phyloP scores from a whole-genome alignment of 2,329 filamentous ascomycete genomes.

The Fusarium zealandicum region DNA sequence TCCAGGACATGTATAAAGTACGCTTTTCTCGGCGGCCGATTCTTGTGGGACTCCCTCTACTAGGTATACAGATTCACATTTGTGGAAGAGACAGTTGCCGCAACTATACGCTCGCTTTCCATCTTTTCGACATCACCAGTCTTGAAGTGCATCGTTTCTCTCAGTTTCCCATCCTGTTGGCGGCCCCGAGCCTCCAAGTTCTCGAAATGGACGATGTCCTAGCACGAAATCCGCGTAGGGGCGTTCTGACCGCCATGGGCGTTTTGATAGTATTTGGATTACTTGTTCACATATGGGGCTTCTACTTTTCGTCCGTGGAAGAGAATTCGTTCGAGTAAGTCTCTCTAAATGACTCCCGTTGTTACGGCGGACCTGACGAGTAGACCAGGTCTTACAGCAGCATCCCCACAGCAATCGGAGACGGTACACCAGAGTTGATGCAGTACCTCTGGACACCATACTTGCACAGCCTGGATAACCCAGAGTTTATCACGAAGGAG shows the following conservation, averaged over 20 bases:
- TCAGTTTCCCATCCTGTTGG: too few relatives aligned
- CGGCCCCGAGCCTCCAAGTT: background rate
- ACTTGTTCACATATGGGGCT: background rate
- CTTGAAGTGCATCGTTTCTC: too few relatives aligned
- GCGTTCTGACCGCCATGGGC: background rate
- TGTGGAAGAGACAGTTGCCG: too few relatives aligned
- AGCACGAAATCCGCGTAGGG: background rate
- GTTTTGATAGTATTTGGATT: background rate
- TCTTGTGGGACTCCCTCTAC: too few relatives aligned
- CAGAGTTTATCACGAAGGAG: conserved; percentile 5
- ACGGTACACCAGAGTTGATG: background rate
- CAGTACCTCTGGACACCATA: background rate
- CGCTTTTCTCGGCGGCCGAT: too few relatives aligned
- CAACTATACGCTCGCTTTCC: too few relatives aligned
- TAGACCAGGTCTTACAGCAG: too few relatives aligned
- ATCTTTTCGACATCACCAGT: too few relatives aligned
- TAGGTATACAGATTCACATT: too few relatives aligned
- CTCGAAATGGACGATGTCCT: background rate
- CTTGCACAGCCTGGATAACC: background rate
- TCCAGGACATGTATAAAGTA: too few relatives aligned
- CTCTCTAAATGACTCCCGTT: background rate
- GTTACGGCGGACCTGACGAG: too few relatives aligned
- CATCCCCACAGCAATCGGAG: background rate
- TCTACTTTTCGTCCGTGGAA: background rate
- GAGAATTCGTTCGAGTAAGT: background rate